These are phyloP conservation scores for Choiromyces venosus DNA, from an alignment of 495 filamentous ascomycete genomes.

Conservation along the genomic window DNA sequence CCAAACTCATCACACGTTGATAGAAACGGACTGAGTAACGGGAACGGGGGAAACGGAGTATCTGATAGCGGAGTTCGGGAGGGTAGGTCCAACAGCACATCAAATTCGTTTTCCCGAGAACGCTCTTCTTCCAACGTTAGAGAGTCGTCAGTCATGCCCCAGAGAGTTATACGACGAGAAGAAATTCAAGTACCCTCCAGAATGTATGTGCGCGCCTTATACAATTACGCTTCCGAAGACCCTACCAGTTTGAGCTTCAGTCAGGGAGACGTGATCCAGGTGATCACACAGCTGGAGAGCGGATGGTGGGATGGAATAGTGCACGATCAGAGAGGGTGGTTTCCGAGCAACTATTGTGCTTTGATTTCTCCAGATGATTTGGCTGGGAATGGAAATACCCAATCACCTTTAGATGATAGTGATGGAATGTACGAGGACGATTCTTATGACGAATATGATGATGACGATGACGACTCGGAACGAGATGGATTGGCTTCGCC, in stretches of 20 bases:
- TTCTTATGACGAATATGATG: constrained; percentile 64
- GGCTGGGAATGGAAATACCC: constrained; percentile 49
- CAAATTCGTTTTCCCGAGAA: constrained; percentile 28
- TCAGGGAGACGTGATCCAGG: constrained; percentile 92
- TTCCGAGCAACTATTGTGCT: constrained; percentile 96
- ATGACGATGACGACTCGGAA: constrained; percentile 61
- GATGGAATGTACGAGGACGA: constrained; percentile 62
- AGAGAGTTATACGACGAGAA: constrained; percentile 36
- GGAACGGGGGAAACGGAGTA: constrained; percentile 26
- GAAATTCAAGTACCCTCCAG: constrained; percentile 52
- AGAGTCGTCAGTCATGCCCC: constrained; percentile 32
- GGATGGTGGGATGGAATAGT: constrained; percentile 99
- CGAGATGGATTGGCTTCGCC: constrained; percentile 54
- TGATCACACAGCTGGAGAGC: constrained; percentile 93
- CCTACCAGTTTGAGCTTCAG: constrained; percentile 92
- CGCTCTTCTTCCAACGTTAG: constrained; percentile 33
- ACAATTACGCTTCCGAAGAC: constrained; percentile 96
- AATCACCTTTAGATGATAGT: constrained; percentile 42
- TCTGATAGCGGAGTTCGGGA: constrained; percentile 34
- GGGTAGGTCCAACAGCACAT: constrained; percentile 33
- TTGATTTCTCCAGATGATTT: constrained; percentile 70
- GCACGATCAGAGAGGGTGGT: constrained; percentile 89
- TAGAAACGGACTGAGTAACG: constrained; percentile 37
- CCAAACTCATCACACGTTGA: constrained; percentile 35
- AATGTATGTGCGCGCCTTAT: constrained; percentile 90